A percentile compares a stretch with the other conserved stretches of the same genome.
Conservation (phyloP, 768 basidiomycete species). For the Tricholoma matsutake region DNA sequence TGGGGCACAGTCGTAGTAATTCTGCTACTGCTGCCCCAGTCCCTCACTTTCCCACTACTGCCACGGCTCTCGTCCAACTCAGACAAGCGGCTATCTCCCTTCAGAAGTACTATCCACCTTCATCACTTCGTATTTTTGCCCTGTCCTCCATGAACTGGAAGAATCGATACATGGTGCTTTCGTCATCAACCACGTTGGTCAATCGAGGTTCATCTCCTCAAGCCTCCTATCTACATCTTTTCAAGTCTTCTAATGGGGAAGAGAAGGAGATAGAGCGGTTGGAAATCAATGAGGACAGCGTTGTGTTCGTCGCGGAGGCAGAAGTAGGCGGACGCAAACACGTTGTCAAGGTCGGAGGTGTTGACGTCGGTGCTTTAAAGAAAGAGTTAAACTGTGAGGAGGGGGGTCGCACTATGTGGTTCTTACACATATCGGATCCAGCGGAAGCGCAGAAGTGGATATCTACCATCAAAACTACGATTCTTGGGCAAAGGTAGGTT, state of each 20-base stretch:
- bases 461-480: conserved; percentile 64
- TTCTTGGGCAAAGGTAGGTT: conserved; percentile 65
- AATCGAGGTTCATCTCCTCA: conserved; percentile 35
- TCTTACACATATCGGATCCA: conserved; percentile 61
- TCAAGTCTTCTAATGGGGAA: conserved; percentile 56
- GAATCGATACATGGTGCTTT: conserved; percentile 56
- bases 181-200: conserved; percentile 40
- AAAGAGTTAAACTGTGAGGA: conserved; percentile 45
- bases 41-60: conserved; percentile 64
- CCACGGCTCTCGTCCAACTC: conserved; percentile 48
- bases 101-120: conserved; percentile 68
- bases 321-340: conserved; percentile 43
- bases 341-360: conserved; percentile 68
- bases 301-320: conserved; percentile 70
- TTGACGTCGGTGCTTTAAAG: conserved; percentile 50
- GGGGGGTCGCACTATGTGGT: conserved; percentile 60
- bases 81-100: conserved; percentile 49
- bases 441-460: conserved; percentile 76
- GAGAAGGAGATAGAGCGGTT: conserved; percentile 73
- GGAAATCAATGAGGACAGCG: conserved; percentile 73
- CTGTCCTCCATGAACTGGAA: conserved; percentile 70
- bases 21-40: conserved; percentile 36
- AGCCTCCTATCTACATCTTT: conserved; percentile 67
- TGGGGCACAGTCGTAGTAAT: conserved; percentile 35
- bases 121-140: conserved; percentile 69